Conservation (phyloP, 2,329 filamentous ascomycete species). For the Exophiala bonariae region DNA sequence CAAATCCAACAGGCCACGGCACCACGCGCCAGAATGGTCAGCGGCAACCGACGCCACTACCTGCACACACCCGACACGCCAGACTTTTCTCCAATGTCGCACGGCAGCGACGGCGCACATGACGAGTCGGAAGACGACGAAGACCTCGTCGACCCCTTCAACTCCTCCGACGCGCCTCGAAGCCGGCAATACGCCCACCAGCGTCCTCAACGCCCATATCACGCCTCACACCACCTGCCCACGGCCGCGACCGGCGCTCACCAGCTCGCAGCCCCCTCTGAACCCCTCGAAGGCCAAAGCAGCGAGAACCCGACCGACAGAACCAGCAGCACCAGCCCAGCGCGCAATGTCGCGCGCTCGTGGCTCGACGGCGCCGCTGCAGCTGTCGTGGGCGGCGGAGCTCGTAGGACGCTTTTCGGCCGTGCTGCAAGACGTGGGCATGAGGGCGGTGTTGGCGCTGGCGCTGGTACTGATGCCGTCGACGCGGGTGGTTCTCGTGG, state of each 20-base stretch:
- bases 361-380: conserved; percentile 22
- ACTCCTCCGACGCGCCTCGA: background rate
- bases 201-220: no score
- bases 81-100: background rate
- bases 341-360: conserved; percentile 12
- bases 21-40: background rate
- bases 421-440: conserved; percentile 12
- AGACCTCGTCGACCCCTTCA: background rate
- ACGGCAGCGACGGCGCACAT: background rate
- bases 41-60: conserved; percentile 5
- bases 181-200: background rate
- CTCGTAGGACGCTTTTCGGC: conserved; percentile 18
- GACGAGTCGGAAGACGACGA: background rate
- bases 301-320: background rate
- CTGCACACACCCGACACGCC: background rate
- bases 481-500: background rate
- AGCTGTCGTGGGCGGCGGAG: conserved; percentile 15
- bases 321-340: conserved; percentile 7
- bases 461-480: background rate
- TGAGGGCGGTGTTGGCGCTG: background rate
- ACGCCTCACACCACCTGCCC: background rate
- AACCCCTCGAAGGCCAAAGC: no score
- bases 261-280: no score
- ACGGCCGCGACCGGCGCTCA: no score
- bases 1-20: no score